Percentiles rank a stretch among this genome's conserved stretches.
Evolutionary conservation across 2,329 filamentous ascomycete genomes (phyloP).

Genomic region (Rhytidhysteron rufulum): DNA sequence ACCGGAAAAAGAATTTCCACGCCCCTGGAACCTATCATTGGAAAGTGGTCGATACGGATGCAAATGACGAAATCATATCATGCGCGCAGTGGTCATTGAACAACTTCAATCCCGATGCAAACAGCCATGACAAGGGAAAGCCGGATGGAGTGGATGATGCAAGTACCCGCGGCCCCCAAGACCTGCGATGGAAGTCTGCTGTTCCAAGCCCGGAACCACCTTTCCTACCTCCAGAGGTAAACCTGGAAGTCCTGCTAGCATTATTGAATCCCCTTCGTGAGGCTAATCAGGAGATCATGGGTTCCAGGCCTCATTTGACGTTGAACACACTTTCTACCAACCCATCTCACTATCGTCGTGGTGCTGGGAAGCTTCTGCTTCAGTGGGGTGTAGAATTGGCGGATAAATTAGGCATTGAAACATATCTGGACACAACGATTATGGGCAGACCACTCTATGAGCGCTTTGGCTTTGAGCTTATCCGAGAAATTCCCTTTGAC

Average conservation of each 20-base stretch:
- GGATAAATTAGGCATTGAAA: constrained; percentile 26
- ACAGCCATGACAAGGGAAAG: background rate
- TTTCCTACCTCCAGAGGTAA: constrained; percentile 67
- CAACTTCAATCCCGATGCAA: constrained; percentile 9
- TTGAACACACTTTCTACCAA: constrained; percentile 31
- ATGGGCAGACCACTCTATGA: constrained; percentile 33
- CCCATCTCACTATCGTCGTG: constrained; percentile 24
- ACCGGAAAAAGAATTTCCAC: constrained; percentile 17
- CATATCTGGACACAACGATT: constrained; percentile 29
- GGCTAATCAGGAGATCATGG: constrained; percentile 25
- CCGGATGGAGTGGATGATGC: too few relatives aligned
- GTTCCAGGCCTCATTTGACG: constrained; percentile 19
- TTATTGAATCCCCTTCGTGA: constrained; percentile 19
- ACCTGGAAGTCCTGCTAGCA: constrained; percentile 22
- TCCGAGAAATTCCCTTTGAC: constrained; percentile 25
- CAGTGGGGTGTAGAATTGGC: constrained; percentile 28
- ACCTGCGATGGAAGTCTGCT: too few relatives aligned
- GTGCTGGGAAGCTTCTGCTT: constrained; percentile 30
- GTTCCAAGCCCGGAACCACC: constrained; percentile 59
- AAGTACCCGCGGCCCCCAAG: too few relatives aligned
- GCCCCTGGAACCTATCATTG: constrained; percentile 25
- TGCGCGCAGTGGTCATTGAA: constrained; percentile 24
- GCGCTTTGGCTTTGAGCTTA: constrained; percentile 24
- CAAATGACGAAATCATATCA: constrained; percentile 24
- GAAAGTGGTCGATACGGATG: constrained; percentile 28